Base-by-base conservation (phyloP, 495 filamentous ascomycete genomes). In the Chlorociboria aeruginascens region DNA sequence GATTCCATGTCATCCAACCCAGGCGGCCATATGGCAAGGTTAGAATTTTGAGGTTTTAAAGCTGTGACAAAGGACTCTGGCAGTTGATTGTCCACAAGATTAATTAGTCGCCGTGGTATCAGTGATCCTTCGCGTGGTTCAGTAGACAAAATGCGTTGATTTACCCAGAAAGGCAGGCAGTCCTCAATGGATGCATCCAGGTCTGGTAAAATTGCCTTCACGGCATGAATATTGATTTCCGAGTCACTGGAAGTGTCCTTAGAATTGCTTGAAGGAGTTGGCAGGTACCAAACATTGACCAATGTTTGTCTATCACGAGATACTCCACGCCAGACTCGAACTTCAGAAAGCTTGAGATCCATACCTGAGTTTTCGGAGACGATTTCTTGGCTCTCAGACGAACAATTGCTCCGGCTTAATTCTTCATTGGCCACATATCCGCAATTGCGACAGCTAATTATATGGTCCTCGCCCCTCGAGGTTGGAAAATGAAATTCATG, bases 401-500 rank as follows among this genome's bases (percentile, higher is more conserved):
- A 30, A 7, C 49, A 16, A n/a, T 30, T 0, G 30, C 45, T 48
- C 63, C 63, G 35, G 20, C 80, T 85, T 11, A 93, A 67, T 61
- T 97, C 92, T 54, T 93, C 85, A 51, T 97, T 98, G 40, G 85
- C 81, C 16, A 82, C 73, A 56, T 87, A 89, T 33, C 72, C 69
- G 62, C 92, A 98, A 32, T 58, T 61, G 11, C 64, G 69, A 60
- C 92, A 98, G 51, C 68, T 82, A 50, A 93, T 70, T 14, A 98
- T 69, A 1, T 74, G 79, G 57, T 98, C 92, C 63, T 97, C 93
- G 3, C 92, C 92, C 41, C 82, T 80, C 8, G 70, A 52, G n/a
- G 81, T 83, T 16, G 81, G 69, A 43, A 95, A 82, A 58, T 95
- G 89, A 60, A 89, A 97, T 57, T 98, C 92, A 64, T 98, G 92